These are phyloP conservation scores for Capronia coronata DNA, from an alignment of 2,329 filamentous ascomycete species.

Conservation along the genomic window DNA sequence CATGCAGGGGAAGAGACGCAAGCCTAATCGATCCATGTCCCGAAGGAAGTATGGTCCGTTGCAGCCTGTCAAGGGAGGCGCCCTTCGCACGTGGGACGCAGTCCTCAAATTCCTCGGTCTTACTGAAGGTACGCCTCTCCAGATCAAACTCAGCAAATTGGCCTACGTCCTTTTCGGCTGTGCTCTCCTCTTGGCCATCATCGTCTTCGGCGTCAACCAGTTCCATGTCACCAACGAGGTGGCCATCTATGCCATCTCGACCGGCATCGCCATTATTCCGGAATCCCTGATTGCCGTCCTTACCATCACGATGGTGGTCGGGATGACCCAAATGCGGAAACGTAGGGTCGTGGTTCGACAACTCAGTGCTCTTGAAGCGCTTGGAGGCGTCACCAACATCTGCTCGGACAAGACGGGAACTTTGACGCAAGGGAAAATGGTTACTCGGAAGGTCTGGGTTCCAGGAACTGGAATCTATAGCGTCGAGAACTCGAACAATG, in stretches of 20 bases:
- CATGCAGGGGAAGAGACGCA: slow-evolving; percentile 48
- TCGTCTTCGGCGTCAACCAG: slow-evolving; percentile 55
- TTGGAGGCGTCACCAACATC: slow-evolving; percentile 53
- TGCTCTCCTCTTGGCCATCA: slow-evolving; percentile 57
- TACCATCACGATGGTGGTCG: slow-evolving; percentile 56
- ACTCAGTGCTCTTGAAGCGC: slow-evolving; percentile 49
- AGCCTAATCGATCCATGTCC: slow-evolving; percentile 38
- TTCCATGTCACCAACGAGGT: slow-evolving; percentile 53
- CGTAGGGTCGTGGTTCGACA: slow-evolving; percentile 50
- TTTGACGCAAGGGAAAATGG: slow-evolving; percentile 52
- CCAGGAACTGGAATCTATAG: slow-evolving; percentile 48
- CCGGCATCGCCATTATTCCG: slow-evolving; percentile 56
- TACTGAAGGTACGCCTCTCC: slow-evolving; percentile 70
- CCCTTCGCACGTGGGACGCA: slow-evolving; percentile 44
- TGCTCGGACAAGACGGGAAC: slow-evolving; percentile 56
- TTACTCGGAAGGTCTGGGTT: slow-evolving; percentile 54
- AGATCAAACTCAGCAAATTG: slow-evolving; percentile 78
- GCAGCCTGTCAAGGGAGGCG: slow-evolving; percentile 46
- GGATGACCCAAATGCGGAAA: slow-evolving; percentile 49
- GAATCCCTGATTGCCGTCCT: slow-evolving; percentile 58
- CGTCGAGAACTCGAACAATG: slow-evolving; percentile 48
- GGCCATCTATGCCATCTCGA: slow-evolving; percentile 54
- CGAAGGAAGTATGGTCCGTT: slow-evolving; percentile 41
- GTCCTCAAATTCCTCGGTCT: slow-evolving; percentile 53
- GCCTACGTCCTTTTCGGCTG: slow-evolving; percentile 72